Conservation (phyloP, 2,329 filamentous ascomycete species). For the Lachnellula arida region DNA sequence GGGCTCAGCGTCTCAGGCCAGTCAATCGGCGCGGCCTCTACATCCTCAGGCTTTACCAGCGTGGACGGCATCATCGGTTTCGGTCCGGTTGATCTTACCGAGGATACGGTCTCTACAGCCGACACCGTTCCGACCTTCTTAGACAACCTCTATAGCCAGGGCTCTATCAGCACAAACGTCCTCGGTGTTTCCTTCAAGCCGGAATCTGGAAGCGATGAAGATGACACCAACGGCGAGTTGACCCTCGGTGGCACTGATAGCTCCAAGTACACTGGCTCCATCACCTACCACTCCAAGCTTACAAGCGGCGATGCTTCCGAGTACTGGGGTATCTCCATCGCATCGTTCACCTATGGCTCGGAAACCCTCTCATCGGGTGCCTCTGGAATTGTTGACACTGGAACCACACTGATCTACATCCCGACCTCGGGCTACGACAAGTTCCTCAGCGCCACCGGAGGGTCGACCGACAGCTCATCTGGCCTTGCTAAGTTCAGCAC, state of each 20-base stretch:
- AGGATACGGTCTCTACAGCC: slow-evolving; percentile 23
- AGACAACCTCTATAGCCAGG: slow-evolving; percentile 28
- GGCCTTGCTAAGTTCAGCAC: slow-evolving; percentile 26
- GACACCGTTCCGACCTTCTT: slow-evolving; percentile 27
- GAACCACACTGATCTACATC: slow-evolving; percentile 72
- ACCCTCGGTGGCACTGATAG: slow-evolving; percentile 67
- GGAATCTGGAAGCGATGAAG: slow-evolving; percentile 24
- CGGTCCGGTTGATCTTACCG: slow-evolving; percentile 26
- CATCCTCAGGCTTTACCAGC: slow-evolving; percentile 9
- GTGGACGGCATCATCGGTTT: slow-evolving; percentile 22
- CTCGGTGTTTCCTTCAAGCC: slow-evolving; percentile 30
- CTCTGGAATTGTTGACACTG: slow-evolving; percentile 72
- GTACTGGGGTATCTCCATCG: slow-evolving; percentile 69
- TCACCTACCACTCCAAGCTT: slow-evolving; percentile 54
- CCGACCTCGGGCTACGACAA: slow-evolving; percentile 39
- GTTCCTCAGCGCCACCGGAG: slow-evolving; percentile 28
- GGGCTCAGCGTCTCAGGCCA: slow-evolving; percentile 25
- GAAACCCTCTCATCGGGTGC: slow-evolving; percentile 40
- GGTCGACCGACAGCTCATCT: slow-evolving; percentile 22
- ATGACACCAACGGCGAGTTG: slow-evolving; percentile 63
- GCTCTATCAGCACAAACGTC: slow-evolving; percentile 28
- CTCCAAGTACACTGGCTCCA: slow-evolving; percentile 59
- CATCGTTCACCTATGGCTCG: slow-evolving; percentile 53
- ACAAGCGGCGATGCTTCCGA: slow-evolving; percentile 44
- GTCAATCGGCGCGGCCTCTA: slow-evolving; percentile 15